phyloP scores from a whole-genome alignment of 805 yeast genomes.

The Wickerhamomyces canadensis region DNA sequence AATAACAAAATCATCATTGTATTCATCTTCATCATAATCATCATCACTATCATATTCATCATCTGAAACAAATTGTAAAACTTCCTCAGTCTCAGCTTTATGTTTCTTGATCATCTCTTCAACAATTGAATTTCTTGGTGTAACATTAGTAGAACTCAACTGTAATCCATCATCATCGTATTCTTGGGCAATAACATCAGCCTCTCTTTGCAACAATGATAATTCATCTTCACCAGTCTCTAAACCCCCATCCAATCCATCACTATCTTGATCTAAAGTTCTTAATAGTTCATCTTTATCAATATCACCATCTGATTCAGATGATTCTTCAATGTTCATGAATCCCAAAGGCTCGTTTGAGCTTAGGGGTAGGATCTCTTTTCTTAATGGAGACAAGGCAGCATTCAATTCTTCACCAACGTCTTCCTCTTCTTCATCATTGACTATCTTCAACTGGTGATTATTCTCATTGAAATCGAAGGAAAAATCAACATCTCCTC shows the following conservation, averaged over 20 bases:
- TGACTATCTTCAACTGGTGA: slow-evolving; percentile 23
- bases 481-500: slow-evolving; percentile 35
- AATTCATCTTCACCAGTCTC: slow-evolving; percentile 30
- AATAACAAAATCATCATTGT: slow-evolving; percentile 41
- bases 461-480: slow-evolving; percentile 38
- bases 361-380: slow-evolving; percentile 9
- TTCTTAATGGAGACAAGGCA: slow-evolving; percentile 10
- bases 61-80: slow-evolving; percentile 28
- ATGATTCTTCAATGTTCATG: slow-evolving; percentile 24
- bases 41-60: slow-evolving; percentile 24
- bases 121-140: slow-evolving; percentile 29
- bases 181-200: slow-evolving; percentile 38
- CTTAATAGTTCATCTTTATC: slow-evolving; percentile 39
- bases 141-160: slow-evolving; percentile 22
- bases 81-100: slow-evolving; percentile 38
- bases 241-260: slow-evolving; percentile 31
- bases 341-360: slow-evolving; percentile 18
- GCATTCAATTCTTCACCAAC: slow-evolving; percentile 49
- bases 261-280: slow-evolving; percentile 29
- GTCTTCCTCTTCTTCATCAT: slow-evolving; percentile 44
- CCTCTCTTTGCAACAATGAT: slow-evolving; percentile 34
- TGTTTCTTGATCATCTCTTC: slow-evolving; percentile 35
- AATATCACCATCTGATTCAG: slow-evolving; percentile 59
- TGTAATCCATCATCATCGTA: slow-evolving; percentile 24
- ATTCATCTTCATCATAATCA: slow-evolving; percentile 16